Percentiles rank a stretch among this genome's conserved stretches.
These are phyloP conservation scores for Citrus australasica DNA, from an alignment of 345 rosid species.

Conservation along the genomic window DNA sequence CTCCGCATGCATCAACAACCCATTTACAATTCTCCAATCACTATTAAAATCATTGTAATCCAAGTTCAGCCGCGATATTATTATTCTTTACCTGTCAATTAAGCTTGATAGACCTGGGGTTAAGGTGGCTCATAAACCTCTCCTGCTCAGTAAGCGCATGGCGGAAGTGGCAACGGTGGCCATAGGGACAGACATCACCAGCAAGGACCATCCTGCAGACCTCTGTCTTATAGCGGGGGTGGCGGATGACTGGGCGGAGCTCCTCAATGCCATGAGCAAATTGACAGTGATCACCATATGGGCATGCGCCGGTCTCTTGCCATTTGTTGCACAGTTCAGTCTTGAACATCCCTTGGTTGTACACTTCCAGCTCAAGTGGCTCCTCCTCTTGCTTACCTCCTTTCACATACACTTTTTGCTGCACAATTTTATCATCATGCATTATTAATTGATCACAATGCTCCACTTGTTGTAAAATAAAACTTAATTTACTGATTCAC, in stretches of 20 bases:
- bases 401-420: constrained; percentile 36
- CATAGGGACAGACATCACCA: constrained; percentile 53
- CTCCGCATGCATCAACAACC: not conserved
- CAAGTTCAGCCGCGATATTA: not conserved
- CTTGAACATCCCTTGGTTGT: constrained; percentile 56
- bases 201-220: constrained; percentile 59
- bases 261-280: constrained; percentile 59
- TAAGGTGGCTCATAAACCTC: constrained; percentile 22
- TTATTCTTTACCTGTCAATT: constrained; percentile 6
- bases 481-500: not conserved
- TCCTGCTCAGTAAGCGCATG: constrained; percentile 56
- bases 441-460: not conserved
- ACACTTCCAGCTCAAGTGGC: constrained; percentile 46
- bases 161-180: constrained; percentile 66
- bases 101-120: constrained; percentile 9
- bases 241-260: constrained; percentile 63
- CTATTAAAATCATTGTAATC: not conserved
- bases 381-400: constrained; percentile 39
- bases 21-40: constrained; percentile 1
- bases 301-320: constrained; percentile 60
- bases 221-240: constrained; percentile 61
- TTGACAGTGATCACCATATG: constrained; percentile 49
- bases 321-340: constrained; percentile 69
- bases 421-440: constrained; percentile 5
- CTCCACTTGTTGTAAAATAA: not conserved